Base-by-base conservation (phyloP, 805 yeast genomes). In the Phaffomyces opuntiae region DNA sequence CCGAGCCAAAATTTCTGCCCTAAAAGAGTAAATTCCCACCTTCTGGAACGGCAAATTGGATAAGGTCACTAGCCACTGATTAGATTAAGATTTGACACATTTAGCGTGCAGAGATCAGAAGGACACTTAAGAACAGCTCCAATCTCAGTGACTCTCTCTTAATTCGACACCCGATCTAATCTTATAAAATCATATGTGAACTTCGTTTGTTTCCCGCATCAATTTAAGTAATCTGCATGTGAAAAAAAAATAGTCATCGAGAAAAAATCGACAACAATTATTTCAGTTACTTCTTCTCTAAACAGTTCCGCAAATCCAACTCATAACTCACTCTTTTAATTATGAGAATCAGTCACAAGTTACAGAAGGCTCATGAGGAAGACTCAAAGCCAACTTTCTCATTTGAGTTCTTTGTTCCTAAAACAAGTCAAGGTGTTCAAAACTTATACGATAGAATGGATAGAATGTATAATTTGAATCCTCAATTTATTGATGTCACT, bases 391-490 rank as follows among this genome's bases (percentile, higher is more conserved):
- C 96, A 2, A 87, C 98, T 7, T 91, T 87, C 64, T 90, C 98
- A 39, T 91, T 90, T 59, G 99, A 93, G 73, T 93, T 87, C 69
- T 93, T 93, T 65, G 96, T 91, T 24, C 99, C 99, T 39, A 93
- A 93, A 72, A 93, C 99, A 0, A 74, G 91, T 21, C 97, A 93
- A 65, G 99, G 99, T 62, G 93, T 91, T 24, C 96, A 89, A 63
- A 93, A 93, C 63, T 72, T 93, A 48, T 91, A 90, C 68, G 98
- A 93, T 64, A 76, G 99, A 62, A 91, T 93, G 90, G 98, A 93
- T 61, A 79, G 96, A 64, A 93, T 93, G 99, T 88, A 87, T 65
- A 87, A 86, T 53, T 72, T 88, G 56, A 82, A 81, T 52, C 99
- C 99, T 2, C 80, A 86, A 52, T 93, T 93, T 65, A 81, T 93